phyloP scores from a whole-genome alignment of 23 red algal species.

The Agarophyton chilense region DNA sequence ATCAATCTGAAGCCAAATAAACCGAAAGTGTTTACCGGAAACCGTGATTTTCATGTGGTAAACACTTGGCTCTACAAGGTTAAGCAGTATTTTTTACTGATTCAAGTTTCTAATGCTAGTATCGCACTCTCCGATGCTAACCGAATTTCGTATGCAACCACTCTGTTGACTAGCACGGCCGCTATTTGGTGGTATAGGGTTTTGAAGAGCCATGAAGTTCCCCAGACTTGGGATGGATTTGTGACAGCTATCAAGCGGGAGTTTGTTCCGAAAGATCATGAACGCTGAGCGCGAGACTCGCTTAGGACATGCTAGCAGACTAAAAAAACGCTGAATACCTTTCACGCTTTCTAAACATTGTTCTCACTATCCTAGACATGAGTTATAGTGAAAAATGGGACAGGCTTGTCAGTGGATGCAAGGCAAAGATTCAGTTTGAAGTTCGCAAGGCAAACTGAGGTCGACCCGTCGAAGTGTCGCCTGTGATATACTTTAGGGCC shows the following conservation, averaged over 20 bases:
- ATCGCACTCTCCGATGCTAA: neutral
- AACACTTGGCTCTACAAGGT: constrained; percentile 28
- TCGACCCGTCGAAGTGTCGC: neutral
- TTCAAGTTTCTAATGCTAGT: neutral
- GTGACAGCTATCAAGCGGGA: neutral
- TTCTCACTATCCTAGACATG: constrained; percentile 21
- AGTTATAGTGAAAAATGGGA: constrained; percentile 8
- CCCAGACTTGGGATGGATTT: neutral
- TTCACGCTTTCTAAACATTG: constrained; percentile 12
- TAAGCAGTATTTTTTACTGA: neutral
- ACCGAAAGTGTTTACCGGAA: neutral
- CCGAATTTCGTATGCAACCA: neutral
- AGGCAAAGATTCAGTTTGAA: neutral
- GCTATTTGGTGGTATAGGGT: constrained; percentile 17
- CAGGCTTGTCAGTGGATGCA: neutral
- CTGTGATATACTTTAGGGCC: too few species aligned
- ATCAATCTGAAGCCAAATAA: constrained; percentile 22
- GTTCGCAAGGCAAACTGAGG: neutral
- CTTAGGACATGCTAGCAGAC: neutral
- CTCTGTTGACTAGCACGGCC: neutral
- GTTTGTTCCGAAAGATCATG: constrained; percentile 24
- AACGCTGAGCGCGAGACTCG: neutral
- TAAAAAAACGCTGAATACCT: neutral
- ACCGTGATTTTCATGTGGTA: neutral
- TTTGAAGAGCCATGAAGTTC: neutral